Evolutionary conservation across 2,329 filamentous ascomycete genomes (phyloP).

Genomic region (Arachnomyces sp.): DNA sequence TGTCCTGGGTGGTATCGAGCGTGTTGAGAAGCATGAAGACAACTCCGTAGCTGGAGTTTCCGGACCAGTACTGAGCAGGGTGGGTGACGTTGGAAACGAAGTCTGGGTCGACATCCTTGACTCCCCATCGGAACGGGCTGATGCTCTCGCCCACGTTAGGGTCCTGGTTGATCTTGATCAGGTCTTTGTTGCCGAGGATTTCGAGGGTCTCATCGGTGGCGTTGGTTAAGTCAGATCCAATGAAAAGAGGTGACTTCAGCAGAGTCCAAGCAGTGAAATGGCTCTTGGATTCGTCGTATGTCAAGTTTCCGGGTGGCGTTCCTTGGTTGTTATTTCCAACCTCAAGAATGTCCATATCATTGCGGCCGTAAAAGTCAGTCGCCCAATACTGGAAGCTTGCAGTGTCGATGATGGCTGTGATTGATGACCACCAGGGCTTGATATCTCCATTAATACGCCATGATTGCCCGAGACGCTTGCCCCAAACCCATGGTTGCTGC

Average conservation of each 20-base stretch:
- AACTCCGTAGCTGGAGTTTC: slow-evolving; percentile 18
- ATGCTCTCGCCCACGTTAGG: slow-evolving; percentile 15
- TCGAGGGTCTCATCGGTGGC: slow-evolving; percentile 14
- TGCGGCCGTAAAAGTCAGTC: slow-evolving; percentile 15
- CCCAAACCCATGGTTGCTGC: slow-evolving; percentile 15
- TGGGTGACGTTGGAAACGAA: slow-evolving; percentile 14
- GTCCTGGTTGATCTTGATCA: slow-evolving; percentile 20
- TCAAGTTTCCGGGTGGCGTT: slow-evolving; percentile 17
- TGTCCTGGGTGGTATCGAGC: slow-evolving; percentile 9
- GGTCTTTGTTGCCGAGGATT: slow-evolving; percentile 17
- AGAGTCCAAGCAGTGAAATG: slow-evolving; percentile 17
- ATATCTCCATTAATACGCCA: slow-evolving; percentile 17
- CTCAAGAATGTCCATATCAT: slow-evolving; percentile 17
- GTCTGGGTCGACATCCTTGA: slow-evolving; percentile 9
- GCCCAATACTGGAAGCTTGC: slow-evolving; percentile 16
- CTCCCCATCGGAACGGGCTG: slow-evolving; percentile 16
- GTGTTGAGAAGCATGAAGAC: slow-evolving; percentile 22
- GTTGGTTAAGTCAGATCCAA: slow-evolving; percentile 16
- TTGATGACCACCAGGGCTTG: slow-evolving; percentile 17
- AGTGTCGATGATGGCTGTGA: slow-evolving; percentile 19
- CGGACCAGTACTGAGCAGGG: slow-evolving; percentile 19
- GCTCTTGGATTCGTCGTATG: slow-evolving; percentile 13
- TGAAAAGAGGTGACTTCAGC: slow-evolving; percentile 16
- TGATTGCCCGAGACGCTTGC: slow-evolving; percentile 8
- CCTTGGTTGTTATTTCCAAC: slow-evolving; percentile 19